Percentiles rank a stretch among this genome's conserved stretches.
Evolutionary conservation across 2,329 filamentous ascomycete genomes (phyloP).

Genomic region (Xylariaceae sp.): DNA sequence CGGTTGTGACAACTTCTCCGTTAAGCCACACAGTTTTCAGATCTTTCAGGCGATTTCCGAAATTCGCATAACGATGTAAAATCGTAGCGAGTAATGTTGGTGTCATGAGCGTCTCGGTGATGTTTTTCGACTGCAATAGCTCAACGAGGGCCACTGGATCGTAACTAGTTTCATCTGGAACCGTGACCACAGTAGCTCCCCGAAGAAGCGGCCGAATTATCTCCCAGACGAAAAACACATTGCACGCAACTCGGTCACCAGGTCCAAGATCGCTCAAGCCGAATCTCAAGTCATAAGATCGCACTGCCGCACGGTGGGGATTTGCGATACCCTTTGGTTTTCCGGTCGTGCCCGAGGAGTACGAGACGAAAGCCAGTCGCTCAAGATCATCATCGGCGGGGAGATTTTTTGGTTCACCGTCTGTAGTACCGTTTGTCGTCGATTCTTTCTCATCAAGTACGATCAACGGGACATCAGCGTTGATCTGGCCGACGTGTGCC

Average conservation of each 20-base stretch:
- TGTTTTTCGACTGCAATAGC: slow-evolving; percentile 58
- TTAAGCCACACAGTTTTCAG: slow-evolving; percentile 75
- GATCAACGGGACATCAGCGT: slow-evolving; percentile 59
- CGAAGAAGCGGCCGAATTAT: slow-evolving; percentile 72
- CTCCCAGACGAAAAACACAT: slow-evolving; percentile 86
- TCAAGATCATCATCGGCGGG: slow-evolving; percentile 65
- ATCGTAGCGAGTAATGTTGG: slow-evolving; percentile 74
- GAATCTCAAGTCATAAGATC: slow-evolving; percentile 72
- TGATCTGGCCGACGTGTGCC: slow-evolving; percentile 62
- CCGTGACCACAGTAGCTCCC: slow-evolving; percentile 70
- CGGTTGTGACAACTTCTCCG: slow-evolving; percentile 76
- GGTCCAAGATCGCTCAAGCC: slow-evolving; percentile 63
- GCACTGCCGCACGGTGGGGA: slow-evolving; percentile 68
- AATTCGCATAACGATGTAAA: slow-evolving; percentile 63
- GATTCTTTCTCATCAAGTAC: slow-evolving; percentile 52
- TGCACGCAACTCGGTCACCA: slow-evolving; percentile 78
- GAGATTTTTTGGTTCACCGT: slow-evolving; percentile 39
- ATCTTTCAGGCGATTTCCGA: slow-evolving; percentile 60
- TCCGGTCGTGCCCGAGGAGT: slow-evolving; percentile 74
- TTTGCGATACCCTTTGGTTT: slow-evolving; percentile 77
- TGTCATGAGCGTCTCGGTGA: slow-evolving; percentile 82
- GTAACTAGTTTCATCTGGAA: slow-evolving; percentile 74
- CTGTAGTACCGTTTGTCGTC: slow-evolving; percentile 23
- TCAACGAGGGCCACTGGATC: slow-evolving; percentile 72
- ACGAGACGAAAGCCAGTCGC: slow-evolving; percentile 73